Base-by-base conservation (phyloP, 371 early-diverging fungal species). In the Mucor lusitanicus region DNA sequence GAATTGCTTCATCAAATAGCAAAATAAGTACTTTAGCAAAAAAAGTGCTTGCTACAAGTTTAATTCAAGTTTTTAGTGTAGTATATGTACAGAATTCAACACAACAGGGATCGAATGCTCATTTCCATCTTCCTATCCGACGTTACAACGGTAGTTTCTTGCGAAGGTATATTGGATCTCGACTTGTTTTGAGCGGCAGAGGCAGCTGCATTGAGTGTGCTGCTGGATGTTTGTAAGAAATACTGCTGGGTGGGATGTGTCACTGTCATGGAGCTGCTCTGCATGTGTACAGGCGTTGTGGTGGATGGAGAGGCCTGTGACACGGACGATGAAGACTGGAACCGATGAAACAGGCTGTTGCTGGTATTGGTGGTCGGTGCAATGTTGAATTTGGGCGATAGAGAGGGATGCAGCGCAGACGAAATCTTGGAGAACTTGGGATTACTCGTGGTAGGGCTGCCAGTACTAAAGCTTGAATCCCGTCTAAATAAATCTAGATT, bases 181-280 rank as follows among this genome's bases (percentile, higher is more conserved):
- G 67, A 63, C 48, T 66, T 63, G 21, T 58, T 68, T 63, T 77
- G 72, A 6, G 72, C 75, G n/a, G 76, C 75, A 9, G 75, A 75
- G 0, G 83, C 80, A 4, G 79, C 79, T 21, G 79, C 77, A 66
- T 78, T 80, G 4, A 82, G 68, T 2, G 77, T 72, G 61, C 80
- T 77, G 57, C 77, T 78, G 9, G 79, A 77, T 13, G 83, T 80
- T 50, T 83, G 80, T 21, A 78, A 55, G 59, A 78, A 83, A 50
- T 83, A 83, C 42, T 80, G 80, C n/a, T 77, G 74, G 0, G 83
- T 74, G 1, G 83, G 80, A 72, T 77, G 80, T 2, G 74, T 80
- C 32, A 76, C 73, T 19, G 64, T 56, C 54, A 42, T 25, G 70
- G 42, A 3, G 65, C 48, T 13, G 32, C 46, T 46, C 33, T 53